Evolutionary conservation across 176 grass and related monocot genomes (phyloP).

Genomic region (Avena atlantica): DNA sequence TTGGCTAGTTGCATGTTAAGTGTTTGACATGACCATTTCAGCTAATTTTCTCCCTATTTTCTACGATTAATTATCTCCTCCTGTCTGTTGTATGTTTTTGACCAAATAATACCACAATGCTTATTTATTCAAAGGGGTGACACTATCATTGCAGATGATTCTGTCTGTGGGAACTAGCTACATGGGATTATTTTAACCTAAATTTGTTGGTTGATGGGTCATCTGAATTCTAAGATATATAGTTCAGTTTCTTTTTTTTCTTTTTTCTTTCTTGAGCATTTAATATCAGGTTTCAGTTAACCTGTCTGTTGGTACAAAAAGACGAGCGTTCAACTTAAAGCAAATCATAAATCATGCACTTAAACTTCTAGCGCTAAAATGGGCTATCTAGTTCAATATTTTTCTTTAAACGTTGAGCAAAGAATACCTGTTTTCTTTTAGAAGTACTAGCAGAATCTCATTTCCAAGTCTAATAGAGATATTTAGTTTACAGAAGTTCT

Average conservation of each 20-base stretch:
- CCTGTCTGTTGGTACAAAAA: background rate
- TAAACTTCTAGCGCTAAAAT: background rate
- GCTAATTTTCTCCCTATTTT: constrained; percentile 36
- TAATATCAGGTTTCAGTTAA: background rate
- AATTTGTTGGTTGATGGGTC: constrained; percentile 46
- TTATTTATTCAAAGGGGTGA: constrained; percentile 7
- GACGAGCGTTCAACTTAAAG: background rate
- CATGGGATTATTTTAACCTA: background rate
- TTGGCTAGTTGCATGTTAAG: constrained; percentile 20
- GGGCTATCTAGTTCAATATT: background rate
- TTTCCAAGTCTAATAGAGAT: background rate
- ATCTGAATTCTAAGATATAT: background rate
- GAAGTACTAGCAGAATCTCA: background rate
- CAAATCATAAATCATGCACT: background rate
- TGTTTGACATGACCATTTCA: constrained; percentile 43
- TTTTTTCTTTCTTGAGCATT: background rate
- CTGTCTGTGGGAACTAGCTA: background rate
- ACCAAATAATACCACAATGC: constrained; percentile 39
- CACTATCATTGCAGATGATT: constrained; percentile 37
- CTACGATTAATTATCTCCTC: background rate
- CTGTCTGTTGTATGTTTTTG: constrained; percentile 41
- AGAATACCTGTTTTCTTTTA: background rate
- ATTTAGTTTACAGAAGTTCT: too few species aligned
- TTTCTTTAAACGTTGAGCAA: background rate
- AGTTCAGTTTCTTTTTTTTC: background rate